These are phyloP conservation scores for Buddleja alternifolia DNA, from an alignment of 257 asterid species.

Conservation along the genomic window DNA sequence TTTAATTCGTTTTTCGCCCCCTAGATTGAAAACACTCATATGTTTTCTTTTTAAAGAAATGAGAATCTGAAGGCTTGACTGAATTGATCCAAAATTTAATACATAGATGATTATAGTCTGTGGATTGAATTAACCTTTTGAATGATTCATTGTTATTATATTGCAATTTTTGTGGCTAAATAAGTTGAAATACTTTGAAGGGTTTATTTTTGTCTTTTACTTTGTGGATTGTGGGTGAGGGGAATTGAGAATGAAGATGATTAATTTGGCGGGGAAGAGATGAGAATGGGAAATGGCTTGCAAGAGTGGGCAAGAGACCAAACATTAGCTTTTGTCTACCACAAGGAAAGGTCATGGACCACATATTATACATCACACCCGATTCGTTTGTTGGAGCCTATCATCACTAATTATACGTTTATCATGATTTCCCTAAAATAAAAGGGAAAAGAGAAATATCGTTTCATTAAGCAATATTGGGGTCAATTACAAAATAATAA, in stretches of 20 bases:
- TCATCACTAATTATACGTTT: neutral
- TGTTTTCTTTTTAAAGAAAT: too few species aligned
- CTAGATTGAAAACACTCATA: too few species aligned
- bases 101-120: neutral
- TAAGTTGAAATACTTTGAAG: too few species aligned
- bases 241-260: neutral
- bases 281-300: neutral
- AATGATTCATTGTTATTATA: neutral
- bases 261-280: constrained; percentile 1
- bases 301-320: constrained; percentile 18
- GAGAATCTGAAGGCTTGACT: neutral
- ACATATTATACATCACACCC: neutral
- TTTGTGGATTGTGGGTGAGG: too few species aligned
- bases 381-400: constrained; percentile 4
- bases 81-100: neutral
- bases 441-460: too few species aligned
- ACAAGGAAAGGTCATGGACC: constrained; percentile 28
- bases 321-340: constrained; percentile 37
- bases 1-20: too few species aligned
- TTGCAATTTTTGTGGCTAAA: too few species aligned
- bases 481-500: too few species aligned
- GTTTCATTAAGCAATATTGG: too few species aligned
- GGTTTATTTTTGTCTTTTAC: too few species aligned
- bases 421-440: too few species aligned
- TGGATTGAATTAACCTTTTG: neutral